A percentile compares a stretch with the other conserved stretches of the same genome.
Evolutionary conservation across 169 alveolate species (phyloP).

Genomic region (Eimeria acervulina): DNA sequence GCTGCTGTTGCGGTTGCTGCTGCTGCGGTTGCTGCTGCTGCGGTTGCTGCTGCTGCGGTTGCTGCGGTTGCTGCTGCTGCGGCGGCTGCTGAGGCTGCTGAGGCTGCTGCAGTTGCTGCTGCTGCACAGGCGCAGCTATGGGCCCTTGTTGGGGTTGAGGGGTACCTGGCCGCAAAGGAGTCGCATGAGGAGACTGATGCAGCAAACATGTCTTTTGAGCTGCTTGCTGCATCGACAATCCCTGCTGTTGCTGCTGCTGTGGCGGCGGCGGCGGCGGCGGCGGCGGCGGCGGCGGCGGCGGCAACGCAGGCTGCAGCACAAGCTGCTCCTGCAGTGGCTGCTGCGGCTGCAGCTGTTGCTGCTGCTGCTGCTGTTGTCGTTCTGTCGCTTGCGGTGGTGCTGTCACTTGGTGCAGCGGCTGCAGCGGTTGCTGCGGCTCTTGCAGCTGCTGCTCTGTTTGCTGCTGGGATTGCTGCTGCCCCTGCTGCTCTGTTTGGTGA

Average conservation of each 20-base stretch:
- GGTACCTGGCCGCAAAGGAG: background rate
- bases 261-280: background rate
- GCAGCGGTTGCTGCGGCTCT: background rate
- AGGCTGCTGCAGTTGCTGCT: background rate
- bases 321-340: background rate
- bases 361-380: background rate
- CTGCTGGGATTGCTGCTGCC: background rate
- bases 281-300: background rate
- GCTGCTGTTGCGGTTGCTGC: background rate
- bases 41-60: background rate
- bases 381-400: background rate
- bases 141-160: background rate
- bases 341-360: background rate
- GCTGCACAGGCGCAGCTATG: background rate
- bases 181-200: slow-evolving; percentile 9
- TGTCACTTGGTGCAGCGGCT: background rate
- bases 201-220: background rate
- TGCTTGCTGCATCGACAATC: background rate
- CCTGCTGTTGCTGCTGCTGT: slow-evolving; percentile 8
- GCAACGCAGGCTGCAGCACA: background rate
- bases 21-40: background rate
- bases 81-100: slow-evolving; percentile 2
- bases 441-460: background rate
- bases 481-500: slow-evolving; percentile 21
- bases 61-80: background rate